Conservation (phyloP, 306 rosid genomes). For the Lotus japonicus region DNA sequence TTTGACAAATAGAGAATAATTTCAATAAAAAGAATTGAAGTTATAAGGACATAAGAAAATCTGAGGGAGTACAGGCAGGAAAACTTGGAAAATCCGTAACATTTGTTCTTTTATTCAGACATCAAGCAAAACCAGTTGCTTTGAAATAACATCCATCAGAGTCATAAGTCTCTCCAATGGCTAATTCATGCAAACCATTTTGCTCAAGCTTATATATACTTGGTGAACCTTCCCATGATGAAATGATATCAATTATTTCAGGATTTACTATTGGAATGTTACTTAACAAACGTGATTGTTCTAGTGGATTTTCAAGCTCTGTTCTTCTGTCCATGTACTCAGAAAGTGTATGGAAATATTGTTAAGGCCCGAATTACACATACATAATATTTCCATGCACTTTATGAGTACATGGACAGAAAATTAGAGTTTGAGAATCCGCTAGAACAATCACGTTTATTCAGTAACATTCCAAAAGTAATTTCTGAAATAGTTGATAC, state of each 20-base stretch:
- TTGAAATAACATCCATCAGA: constrained; percentile 12
- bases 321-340: constrained; percentile 41
- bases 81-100: constrained; percentile 31
- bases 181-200: constrained; percentile 21
- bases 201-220: constrained; percentile 26
- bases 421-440: constrained; percentile 43
- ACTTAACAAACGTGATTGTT: constrained; percentile 46
- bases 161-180: constrained; percentile 18
- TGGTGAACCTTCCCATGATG: constrained; percentile 22
- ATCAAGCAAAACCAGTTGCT: constrained; percentile 3
- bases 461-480: constrained; percentile 42
- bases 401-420: constrained; percentile 40
- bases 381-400: constrained; percentile 31
- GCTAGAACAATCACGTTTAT: constrained; percentile 46
- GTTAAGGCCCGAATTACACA: constrained; percentile 43
- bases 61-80: not conserved
- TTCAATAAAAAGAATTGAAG: not conserved
- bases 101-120: constrained; percentile 21
- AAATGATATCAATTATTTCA: constrained; percentile 29
- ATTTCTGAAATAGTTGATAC: constrained; percentile 44
- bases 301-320: constrained; percentile 43
- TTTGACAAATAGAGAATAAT: too few species aligned
- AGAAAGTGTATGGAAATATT: constrained; percentile 38
- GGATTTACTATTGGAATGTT: constrained; percentile 53
- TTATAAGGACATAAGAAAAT: not conserved